Evolutionary conservation across 2,329 filamentous ascomycete genomes (phyloP), one percentile per base, ranked within the genome.

Genomic region (Chrysosporium keratinophilum): DNA sequence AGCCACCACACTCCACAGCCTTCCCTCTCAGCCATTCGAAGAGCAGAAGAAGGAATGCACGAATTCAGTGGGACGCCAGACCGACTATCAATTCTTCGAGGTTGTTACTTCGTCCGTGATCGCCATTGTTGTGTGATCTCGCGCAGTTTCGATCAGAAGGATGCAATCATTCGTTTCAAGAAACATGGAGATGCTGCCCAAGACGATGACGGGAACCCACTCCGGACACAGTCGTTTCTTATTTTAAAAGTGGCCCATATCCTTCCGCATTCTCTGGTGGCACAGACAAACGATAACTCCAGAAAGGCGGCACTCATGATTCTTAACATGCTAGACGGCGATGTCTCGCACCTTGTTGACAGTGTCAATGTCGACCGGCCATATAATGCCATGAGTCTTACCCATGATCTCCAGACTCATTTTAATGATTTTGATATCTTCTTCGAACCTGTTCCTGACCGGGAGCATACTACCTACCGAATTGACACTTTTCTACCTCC

Each of bases 271-370:
- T 54, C 57, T 28, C 54, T 61, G 48, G 20, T n/a, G n/a, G n/a
- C n/a, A n/a, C n/a, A n/a, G n/a, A 43, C 20, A 28, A 52, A 61
- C 60, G 48, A 44, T 45, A 54, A 59, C 15, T 64, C 62, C 11
- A 66, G 65, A 57, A 55, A 65, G 60, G 60, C 64, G 0, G 65
- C 68, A 11, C 59, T 73, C 5, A 56, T 59, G 23, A 65, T 73
- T 41, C 64, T 73, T 3, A 69, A 73, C 28, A 73, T 73, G 68
- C 71, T 74, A 57, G 71, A 74, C 55, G 54, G 35, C 28, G 67
- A 64, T 40, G 62, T 69, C n/a, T 60, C 57, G 2, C 58, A 66
- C 56, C 48, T 72, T 1, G 71, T 73, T 50, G 62, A 72, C 34
- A 69, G 71, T 37, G 51, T 54, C 31, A 62, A 71, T 9, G 71